Evolutionary conservation across 805 yeast species (phyloP).

Genomic region (Saturnispora ahearnii): DNA sequence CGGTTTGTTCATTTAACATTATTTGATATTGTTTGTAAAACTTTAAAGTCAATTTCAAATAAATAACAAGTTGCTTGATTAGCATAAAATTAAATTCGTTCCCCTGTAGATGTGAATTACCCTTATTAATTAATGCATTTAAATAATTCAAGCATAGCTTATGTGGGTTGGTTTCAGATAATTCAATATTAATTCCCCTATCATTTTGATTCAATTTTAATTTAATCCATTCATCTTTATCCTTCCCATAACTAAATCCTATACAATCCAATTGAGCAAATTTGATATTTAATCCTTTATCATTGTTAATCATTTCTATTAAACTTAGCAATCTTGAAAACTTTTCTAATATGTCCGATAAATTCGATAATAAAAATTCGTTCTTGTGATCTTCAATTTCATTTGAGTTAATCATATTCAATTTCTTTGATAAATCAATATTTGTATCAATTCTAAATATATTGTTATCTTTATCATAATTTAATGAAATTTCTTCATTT

Average conservation of each 20-base stretch:
- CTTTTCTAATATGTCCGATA: constrained; percentile 22
- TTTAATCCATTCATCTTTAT: constrained; percentile 20
- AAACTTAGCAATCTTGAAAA: constrained; percentile 23
- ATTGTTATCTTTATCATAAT: constrained; percentile 19
- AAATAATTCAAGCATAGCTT: constrained; percentile 19
- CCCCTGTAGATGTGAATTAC: constrained; percentile 6
- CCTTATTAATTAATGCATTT: constrained; percentile 15
- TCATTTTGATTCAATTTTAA: constrained; percentile 18
- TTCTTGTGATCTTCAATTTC: background rate
- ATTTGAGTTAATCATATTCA: constrained; percentile 1
- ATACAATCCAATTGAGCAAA: constrained; percentile 23
- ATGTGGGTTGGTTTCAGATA: constrained; percentile 27
- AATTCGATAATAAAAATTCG: constrained; percentile 15
- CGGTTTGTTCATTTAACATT: constrained; percentile 14
- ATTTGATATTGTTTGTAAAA: constrained; percentile 18
- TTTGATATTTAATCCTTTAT: constrained; percentile 20
- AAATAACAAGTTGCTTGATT: constrained; percentile 23
- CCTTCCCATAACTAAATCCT: constrained; percentile 26
- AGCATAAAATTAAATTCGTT: constrained; percentile 12
- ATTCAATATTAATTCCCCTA: constrained; percentile 19
- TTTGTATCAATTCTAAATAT: constrained; percentile 25
- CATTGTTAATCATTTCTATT: constrained; percentile 24
- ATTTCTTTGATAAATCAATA: constrained; percentile 20
- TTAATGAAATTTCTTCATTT: constrained; percentile 21
- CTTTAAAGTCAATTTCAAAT: constrained; percentile 24